A percentile compares a stretch with the other conserved stretches of the same genome.
These are phyloP conservation scores for Lotus japonicus DNA, from an alignment of 306 rosid genomes.

Conservation along the genomic window DNA sequence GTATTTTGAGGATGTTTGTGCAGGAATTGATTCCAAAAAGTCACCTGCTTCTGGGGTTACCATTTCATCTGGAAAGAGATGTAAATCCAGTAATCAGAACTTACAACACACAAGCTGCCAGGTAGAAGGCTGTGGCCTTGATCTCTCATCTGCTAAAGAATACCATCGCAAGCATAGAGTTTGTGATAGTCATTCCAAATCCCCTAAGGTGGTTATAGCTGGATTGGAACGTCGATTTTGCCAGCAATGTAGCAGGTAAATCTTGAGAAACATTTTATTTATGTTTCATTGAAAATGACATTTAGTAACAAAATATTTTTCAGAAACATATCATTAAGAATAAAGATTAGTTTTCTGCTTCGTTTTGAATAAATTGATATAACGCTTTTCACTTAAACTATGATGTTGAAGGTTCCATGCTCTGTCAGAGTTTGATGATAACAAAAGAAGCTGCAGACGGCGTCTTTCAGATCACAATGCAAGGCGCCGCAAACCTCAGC, in stretches of 20 bases:
- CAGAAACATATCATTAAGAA: not conserved
- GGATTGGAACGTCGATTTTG: conserved; percentile 83
- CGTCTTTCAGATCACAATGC: conserved; percentile 96
- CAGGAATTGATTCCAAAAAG: conserved; percentile 45
- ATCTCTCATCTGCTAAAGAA: conserved; percentile 70
- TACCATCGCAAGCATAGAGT: conserved; percentile 91
- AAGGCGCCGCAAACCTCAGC: conserved; percentile 90
- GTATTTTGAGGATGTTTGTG: conserved; percentile 64
- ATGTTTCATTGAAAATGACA: not conserved
- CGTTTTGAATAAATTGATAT: not conserved
- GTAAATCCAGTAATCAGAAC: conserved; percentile 37
- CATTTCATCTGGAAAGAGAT: conserved; percentile 41
- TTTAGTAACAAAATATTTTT: not conserved
- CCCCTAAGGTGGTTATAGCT: conserved; percentile 61
- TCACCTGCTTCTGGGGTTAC: not conserved
- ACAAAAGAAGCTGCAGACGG: conserved; percentile 90
- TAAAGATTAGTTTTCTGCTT: not conserved
- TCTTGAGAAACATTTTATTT: not conserved
- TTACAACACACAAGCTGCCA: conserved; percentile 52
- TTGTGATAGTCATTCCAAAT: conserved; percentile 81
- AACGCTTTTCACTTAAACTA: conserved; percentile 16
- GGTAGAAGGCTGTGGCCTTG: conserved; percentile 85
- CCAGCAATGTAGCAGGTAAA: conserved; percentile 96
- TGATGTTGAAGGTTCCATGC: conserved; percentile 72
- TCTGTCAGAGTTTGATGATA: conserved; percentile 76